Percentiles rank a stretch among this genome's conserved stretches.
Evolutionary conservation across 768 basidiomycete genomes (phyloP).

Genomic region (Kwoniella dejecticola): DNA sequence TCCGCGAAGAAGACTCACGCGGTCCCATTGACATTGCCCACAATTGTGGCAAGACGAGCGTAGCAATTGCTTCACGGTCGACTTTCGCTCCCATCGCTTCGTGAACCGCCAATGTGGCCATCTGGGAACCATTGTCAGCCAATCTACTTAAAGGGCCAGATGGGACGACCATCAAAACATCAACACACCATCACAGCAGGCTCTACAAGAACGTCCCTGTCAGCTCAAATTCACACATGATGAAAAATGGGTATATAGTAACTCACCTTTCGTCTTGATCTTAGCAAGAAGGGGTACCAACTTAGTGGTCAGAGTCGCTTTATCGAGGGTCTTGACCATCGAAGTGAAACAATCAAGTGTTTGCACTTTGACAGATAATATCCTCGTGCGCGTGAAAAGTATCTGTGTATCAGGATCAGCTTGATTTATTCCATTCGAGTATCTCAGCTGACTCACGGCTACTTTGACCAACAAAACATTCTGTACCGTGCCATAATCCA

Average conservation of each 20-base stretch:
- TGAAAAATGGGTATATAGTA: no score
- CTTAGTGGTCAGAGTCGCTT: conserved; percentile 82
- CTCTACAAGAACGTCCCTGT: conserved; percentile 60
- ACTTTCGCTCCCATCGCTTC: conserved; percentile 96
- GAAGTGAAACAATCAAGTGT: conserved; percentile 54
- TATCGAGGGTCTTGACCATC: conserved; percentile 55
- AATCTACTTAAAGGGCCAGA: no score
- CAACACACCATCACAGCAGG: conserved; percentile 80
- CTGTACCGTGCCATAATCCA: conserved; percentile 94
- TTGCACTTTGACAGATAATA: conserved; percentile 82
- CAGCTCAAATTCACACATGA: no score
- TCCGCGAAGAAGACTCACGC: conserved; percentile 59
- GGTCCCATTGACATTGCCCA: conserved; percentile 99
- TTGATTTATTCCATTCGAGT: no score
- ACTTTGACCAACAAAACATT: conserved; percentile 86
- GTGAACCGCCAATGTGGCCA: conserved; percentile 85
- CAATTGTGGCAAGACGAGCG: conserved; percentile 81
- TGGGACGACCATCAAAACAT: no score
- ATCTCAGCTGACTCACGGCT: conserved; percentile 64
- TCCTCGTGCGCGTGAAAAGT: conserved; percentile 88
- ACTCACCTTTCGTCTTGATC: conserved; percentile 75
- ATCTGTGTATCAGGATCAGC: conserved; percentile 60
- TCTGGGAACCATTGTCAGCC: conserved; percentile 61
- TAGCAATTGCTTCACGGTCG: conserved; percentile 88
- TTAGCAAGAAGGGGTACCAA: conserved; percentile 90